A percentile compares a stretch with the other conserved stretches of the same genome.
These are phyloP conservation scores for Pseudogymnoascus sp. DNA, from an alignment of 2,329 filamentous ascomycete genomes.

Conservation along the genomic window DNA sequence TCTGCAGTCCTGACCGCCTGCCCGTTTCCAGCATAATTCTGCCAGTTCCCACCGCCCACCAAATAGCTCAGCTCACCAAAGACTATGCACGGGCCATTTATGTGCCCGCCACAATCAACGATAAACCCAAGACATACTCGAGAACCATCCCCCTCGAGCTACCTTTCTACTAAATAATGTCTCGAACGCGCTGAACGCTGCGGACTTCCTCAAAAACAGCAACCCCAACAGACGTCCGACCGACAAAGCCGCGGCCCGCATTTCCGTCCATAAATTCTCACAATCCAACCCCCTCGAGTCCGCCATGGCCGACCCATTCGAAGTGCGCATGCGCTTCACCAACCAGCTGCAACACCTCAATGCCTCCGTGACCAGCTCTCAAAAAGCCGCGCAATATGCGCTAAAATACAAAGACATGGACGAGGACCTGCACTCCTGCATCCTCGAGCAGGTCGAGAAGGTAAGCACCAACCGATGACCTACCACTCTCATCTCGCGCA, in stretches of 20 bases:
- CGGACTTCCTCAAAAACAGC: background rate
- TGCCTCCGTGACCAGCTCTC: constrained; percentile 77
- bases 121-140: background rate
- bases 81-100: background rate
- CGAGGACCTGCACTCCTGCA: constrained; percentile 95
- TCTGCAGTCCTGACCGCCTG: background rate
- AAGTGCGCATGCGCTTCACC: constrained; percentile 96
- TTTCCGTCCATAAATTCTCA: background rate
- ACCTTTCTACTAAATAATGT: background rate
- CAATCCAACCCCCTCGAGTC: background rate
- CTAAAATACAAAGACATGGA: constrained; percentile 90
- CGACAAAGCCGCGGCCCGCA: background rate
- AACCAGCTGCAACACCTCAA: constrained; percentile 82
- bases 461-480: constrained; percentile 37
- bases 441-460: constrained; percentile 86
- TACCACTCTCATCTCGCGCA: background rate
- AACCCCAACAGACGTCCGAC: background rate
- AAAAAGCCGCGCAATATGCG: constrained; percentile 91
- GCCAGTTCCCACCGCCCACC: background rate
- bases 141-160: background rate
- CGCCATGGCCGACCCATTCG: constrained; percentile 66
- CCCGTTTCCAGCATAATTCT: background rate
- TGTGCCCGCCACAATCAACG: background rate
- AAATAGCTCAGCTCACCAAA: background rate
- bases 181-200: background rate